Evolutionary conservation across 768 basidiomycete species (phyloP), one percentile per base, ranked within the genome.

Genomic region (Lactarius tabidus): DNA sequence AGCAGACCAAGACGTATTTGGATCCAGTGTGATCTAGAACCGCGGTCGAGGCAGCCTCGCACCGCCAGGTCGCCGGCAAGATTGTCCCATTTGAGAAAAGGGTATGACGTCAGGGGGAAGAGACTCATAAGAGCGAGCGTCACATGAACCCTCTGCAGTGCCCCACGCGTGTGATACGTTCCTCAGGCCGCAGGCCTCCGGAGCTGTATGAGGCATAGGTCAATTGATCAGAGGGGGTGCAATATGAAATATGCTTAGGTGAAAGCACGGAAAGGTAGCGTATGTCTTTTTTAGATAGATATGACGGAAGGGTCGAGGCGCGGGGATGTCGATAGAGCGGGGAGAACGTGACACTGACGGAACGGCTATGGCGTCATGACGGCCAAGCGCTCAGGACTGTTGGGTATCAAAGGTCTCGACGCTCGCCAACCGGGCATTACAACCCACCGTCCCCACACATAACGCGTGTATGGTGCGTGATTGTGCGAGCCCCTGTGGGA

Each of bases 291-390:
- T 63, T 58, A 36, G 45, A 41, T 63, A 39, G 6, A 15, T 12
- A 26, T 51, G 48, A 51, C 26, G 48, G 48, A 51, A 59, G 43
- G 59, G 64, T 65, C 64, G 48, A 57, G 64, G 60, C 64, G 60
- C 64, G 64, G 64, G 64, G 64, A 59, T 57, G 60, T 65, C 64
- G 64, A 65, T 65, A 65, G 55, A 65, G 64, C 60, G 64, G 64
- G 45, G 36, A 41, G 48, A 65, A 57, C 60, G 59, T 61, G 60
- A 43, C 55, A 17, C 9, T 31, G 59, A 26, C 28, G 43, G 53
- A 48, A 55, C 9, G 1, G 1, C 28, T 18, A 65, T 65, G 60
- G 60, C 64, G 64, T 65, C 64, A 65, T 65, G 15, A 1, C 33
- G 15, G 4, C 6, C 2, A 41, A 6, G 6, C 39, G 48, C 48